A percentile compares a stretch with the other conserved stretches of the same genome.
Conservation (phyloP, 2,329 filamentous ascomycete genomes). For the Lecanicillium sp. region DNA sequence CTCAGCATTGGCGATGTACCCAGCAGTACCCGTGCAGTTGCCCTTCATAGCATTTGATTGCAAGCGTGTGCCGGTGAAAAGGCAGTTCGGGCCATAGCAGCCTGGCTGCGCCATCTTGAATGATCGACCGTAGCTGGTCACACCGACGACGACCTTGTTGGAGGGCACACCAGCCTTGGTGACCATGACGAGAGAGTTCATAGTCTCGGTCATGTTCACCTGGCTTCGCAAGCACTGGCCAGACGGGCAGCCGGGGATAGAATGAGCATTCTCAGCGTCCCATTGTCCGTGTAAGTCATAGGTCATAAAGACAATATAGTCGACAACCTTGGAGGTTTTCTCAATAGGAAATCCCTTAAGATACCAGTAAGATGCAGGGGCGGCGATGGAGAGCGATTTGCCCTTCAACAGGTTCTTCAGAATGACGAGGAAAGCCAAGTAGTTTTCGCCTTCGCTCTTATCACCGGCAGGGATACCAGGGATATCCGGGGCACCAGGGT, state of each 20-base stretch:
- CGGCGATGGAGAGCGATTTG: slow-evolving; percentile 17
- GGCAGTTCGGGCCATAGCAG: slow-evolving; percentile 13
- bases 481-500: slow-evolving; percentile 11
- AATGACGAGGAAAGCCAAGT: slow-evolving; percentile 21
- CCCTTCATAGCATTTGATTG: slow-evolving; percentile 14
- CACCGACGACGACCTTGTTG: slow-evolving; percentile 11
- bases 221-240: slow-evolving; percentile 22
- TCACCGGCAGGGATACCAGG: slow-evolving; percentile 19
- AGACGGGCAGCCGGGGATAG: slow-evolving; percentile 5
- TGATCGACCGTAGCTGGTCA: slow-evolving; percentile 15
- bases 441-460: slow-evolving; percentile 20
- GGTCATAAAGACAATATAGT: slow-evolving; percentile 27
- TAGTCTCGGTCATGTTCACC: slow-evolving; percentile 21
- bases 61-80: slow-evolving; percentile 9
- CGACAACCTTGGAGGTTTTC: slow-evolving; percentile 15
- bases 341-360: slow-evolving; percentile 21
- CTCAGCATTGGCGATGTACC: slow-evolving; percentile 19
- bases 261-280: slow-evolving; percentile 20
- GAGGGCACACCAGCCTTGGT: slow-evolving; percentile 7
- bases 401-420: slow-evolving; percentile 10
- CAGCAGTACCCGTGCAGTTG: slow-evolving; percentile 16
- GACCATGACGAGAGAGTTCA: slow-evolving; percentile 17
- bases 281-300: slow-evolving; percentile 25
- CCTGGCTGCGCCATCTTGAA: slow-evolving; percentile 18
- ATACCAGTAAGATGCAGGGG: slow-evolving; percentile 26